Evolutionary conservation across 129 eudicot species (phyloP), one percentile per base, ranked within the genome.

Genomic region (Lactuca saligna): DNA sequence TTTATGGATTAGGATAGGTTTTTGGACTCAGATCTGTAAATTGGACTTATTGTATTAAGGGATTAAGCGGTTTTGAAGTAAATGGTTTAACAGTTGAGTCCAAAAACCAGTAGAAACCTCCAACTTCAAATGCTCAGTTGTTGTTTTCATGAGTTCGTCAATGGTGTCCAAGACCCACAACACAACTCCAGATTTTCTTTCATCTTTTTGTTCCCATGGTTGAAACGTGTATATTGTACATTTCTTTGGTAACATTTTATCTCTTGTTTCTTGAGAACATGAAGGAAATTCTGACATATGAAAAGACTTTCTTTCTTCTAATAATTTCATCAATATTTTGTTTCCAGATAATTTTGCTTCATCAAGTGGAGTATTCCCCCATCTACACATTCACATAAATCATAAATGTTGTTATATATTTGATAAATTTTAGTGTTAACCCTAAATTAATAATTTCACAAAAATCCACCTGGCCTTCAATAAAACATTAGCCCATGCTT

Each of bases 321-420:
- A 54, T 25, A 94, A 78, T 67, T 81, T 78, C 33, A 87, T 80
- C 71, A 89, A 34, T 17, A 71, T 74, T 75, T 83, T 83, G 80
- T 83, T 85, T 75, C 99, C 96, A 55, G 84, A 77, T 54, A 75
- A 72, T 56, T 70, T 54, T 14, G 87, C 96, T 81, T 94, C 99
- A 65, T 85, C 90, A 33, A 94, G 57, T 35, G 99, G 96, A 38
- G 95, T 89, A 70, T 94, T 89, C 58, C 96, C 99, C 93, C 93
- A 89, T 82, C 99, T 94, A 85, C 81, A 75, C 41, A 61, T 63
- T 15, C 17, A 17, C 5, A 46, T 11, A 1, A 9, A 56, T 13
- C 54, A 65, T 60, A 51, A 37, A 63, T 44, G 9, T 9, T 39
- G 11, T 25, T 25, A 25, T 1, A 1, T 39, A 20, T 2, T 9